Evolutionary conservation across 805 yeast genomes (phyloP).

Genomic region (Monosporozyma siamensis): DNA sequence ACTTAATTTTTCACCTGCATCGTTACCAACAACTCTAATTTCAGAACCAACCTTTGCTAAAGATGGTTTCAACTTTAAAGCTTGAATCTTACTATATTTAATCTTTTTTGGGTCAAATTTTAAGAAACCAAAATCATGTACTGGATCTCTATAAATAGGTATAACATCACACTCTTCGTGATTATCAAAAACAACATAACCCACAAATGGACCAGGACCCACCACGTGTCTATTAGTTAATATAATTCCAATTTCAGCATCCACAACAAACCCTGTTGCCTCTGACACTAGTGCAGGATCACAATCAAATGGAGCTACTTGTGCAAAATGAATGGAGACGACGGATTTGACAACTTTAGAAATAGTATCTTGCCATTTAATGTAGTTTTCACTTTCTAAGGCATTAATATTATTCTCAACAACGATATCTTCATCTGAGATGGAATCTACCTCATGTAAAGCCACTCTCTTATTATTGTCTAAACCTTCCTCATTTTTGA

Average conservation of each 20-base stretch:
- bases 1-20: conserved; percentile 88
- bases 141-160: conserved; percentile 87
- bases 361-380: conserved; percentile 73
- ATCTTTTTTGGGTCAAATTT: conserved; percentile 63
- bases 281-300: conserved; percentile 73
- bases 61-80: conserved; percentile 65
- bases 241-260: conserved; percentile 69
- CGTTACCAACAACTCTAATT: conserved; percentile 91
- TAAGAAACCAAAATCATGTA: conserved; percentile 88
- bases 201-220: conserved; percentile 89
- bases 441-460: background rate
- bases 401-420: background rate
- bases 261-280: conserved; percentile 95
- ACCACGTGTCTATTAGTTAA: conserved; percentile 91
- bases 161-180: conserved; percentile 86
- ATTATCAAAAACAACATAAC: conserved; percentile 86
- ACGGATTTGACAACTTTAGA: conserved; percentile 75
- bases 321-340: conserved; percentile 82
- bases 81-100: conserved; percentile 63
- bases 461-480: background rate
- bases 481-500: background rate
- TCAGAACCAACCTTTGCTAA: conserved; percentile 87
- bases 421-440: background rate
- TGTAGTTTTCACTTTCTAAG: conserved; percentile 17
- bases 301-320: conserved; percentile 78